These are phyloP conservation scores for Fusarium tricinctum DNA, from an alignment of 2,329 filamentous ascomycete genomes.

Conservation along the genomic window DNA sequence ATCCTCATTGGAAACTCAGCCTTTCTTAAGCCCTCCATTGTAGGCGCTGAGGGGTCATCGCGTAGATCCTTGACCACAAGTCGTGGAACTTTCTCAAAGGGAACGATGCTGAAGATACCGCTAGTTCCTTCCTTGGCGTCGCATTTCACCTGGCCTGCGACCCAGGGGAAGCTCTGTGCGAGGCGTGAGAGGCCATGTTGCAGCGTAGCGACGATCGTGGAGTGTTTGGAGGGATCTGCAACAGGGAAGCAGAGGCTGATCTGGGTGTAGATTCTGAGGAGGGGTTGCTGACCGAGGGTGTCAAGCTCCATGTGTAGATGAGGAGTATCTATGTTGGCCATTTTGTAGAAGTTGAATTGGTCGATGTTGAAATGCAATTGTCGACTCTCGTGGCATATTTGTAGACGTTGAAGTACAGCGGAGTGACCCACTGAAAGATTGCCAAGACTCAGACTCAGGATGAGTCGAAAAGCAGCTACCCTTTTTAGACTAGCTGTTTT, in stretches of 20 bases:
- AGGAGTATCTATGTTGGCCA: not conserved
- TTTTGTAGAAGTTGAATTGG: not conserved
- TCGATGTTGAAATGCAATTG: not conserved
- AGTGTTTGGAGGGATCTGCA: constrained; percentile 38
- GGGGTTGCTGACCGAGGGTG: constrained; percentile 58
- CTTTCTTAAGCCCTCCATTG: constrained; percentile 55
- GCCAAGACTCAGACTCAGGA: not conserved
- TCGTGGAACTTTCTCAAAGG: constrained; percentile 50
- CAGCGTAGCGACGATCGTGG: constrained; percentile 52
- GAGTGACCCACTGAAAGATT: not conserved
- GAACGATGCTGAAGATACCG: constrained; percentile 58
- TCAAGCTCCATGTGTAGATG: constrained; percentile 54
- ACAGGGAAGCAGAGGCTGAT: constrained; percentile 58
- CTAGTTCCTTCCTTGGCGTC: constrained; percentile 47
- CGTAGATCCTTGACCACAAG: constrained; percentile 61
- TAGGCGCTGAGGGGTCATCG: constrained; percentile 53
- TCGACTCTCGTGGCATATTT: not conserved
- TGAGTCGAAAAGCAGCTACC: constrained; percentile 24
- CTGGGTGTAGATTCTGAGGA: constrained; percentile 62
- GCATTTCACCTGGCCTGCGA: constrained; percentile 60
- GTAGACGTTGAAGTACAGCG: not conserved
- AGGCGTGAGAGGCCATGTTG: constrained; percentile 57
- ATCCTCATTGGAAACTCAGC: constrained; percentile 62
- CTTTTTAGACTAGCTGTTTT: not conserved
- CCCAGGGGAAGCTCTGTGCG: constrained; percentile 60